Conservation (phyloP, 495 filamentous ascomycete genomes). For the Penicillium argentinense region DNA sequence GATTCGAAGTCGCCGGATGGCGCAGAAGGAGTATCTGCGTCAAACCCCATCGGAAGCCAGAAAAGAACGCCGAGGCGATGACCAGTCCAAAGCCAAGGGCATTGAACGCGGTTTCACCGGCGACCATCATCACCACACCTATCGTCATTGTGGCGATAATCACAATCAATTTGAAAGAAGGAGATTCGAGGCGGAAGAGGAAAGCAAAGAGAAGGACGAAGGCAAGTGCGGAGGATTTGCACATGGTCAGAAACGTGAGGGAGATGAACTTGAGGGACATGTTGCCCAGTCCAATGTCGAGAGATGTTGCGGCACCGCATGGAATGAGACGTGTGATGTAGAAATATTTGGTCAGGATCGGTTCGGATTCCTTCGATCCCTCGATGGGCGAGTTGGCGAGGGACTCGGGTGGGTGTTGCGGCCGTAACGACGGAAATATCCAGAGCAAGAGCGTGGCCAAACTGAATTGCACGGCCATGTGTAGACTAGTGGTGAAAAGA, state of each 20-base stretch:
- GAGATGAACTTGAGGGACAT: slow-evolving; percentile 94
- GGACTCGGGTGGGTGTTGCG: slow-evolving; percentile 49
- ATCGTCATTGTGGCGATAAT: slow-evolving; percentile 93
- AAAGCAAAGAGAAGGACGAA: slow-evolving; percentile 98
- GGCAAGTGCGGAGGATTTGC: slow-evolving; percentile 93
- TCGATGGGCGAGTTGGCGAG: slow-evolving; percentile 51
- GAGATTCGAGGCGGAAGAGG: slow-evolving; percentile 85
- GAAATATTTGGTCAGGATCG: slow-evolving; percentile 83
- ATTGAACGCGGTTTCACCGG: slow-evolving; percentile 91
- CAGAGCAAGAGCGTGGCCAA: slow-evolving; percentile 78
- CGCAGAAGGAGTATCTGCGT: slow-evolving; percentile 95
- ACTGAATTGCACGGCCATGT: slow-evolving; percentile 95
- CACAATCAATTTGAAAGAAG: slow-evolving; percentile 77
- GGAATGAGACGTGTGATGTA: slow-evolving; percentile 91
- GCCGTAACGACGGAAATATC: slow-evolving; percentile 80
- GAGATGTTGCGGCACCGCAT: slow-evolving; percentile 87
- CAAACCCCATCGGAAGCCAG: slow-evolving; percentile 94
- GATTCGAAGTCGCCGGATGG: slow-evolving; percentile 94
- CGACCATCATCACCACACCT: slow-evolving; percentile 99
- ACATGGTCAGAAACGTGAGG: slow-evolving; percentile 99
- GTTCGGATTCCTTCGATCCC: slow-evolving; percentile 50
- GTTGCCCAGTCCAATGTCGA: slow-evolving; percentile 96
- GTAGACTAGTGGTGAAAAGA: slow-evolving; percentile 90
- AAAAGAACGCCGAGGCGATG: slow-evolving; percentile 90
- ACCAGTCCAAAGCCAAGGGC: slow-evolving; percentile 85